Evolutionary conservation across 208 protist species (phyloP).

Genomic region (Leishmania tropica): DNA sequence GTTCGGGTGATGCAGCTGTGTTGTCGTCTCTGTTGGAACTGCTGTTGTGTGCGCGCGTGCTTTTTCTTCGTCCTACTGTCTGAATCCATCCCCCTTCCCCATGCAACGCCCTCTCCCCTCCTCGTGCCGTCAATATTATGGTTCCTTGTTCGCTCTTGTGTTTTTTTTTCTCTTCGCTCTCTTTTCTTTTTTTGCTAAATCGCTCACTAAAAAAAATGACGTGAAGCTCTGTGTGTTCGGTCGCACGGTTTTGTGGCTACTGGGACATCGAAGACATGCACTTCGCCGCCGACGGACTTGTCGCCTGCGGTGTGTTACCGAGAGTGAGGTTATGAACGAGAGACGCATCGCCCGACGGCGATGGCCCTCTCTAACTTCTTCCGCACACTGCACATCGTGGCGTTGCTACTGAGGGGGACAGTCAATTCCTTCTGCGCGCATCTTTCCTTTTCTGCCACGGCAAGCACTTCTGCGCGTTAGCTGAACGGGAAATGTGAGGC

Average conservation of each 20-base stretch:
- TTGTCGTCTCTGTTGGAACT: slow-evolving; percentile 4
- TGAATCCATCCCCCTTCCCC: not conserved
- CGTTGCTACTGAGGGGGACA: not conserved
- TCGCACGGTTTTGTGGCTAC: not conserved
- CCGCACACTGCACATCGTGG: not conserved
- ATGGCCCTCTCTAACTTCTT: not conserved
- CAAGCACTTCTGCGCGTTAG: not conserved
- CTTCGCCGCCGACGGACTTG: not conserved
- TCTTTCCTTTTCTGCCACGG: not conserved
- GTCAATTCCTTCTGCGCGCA: not conserved
- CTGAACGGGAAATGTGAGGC: not conserved
- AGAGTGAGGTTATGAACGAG: not conserved
- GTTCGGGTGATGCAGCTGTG: not conserved
- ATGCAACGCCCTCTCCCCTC: not conserved
- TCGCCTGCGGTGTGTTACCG: not conserved
- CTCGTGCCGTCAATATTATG: slow-evolving; percentile 2
- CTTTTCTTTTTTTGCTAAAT: slow-evolving; percentile 23
- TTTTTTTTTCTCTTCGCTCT: slow-evolving; percentile 8
- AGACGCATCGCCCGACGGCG: not conserved
- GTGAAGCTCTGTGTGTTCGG: not conserved
- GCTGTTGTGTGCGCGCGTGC: slow-evolving; percentile 5
- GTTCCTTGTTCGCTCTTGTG: slow-evolving; percentile 8
- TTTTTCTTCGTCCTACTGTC: slow-evolving; percentile 4
- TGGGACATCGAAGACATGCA: not conserved
- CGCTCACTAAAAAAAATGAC: slow-evolving; percentile 3